A percentile compares a stretch with the other conserved stretches of the same genome.
These are phyloP conservation scores for Alternaria sp. DNA, from an alignment of 2,329 filamentous ascomycete genomes.

Conservation along the genomic window DNA sequence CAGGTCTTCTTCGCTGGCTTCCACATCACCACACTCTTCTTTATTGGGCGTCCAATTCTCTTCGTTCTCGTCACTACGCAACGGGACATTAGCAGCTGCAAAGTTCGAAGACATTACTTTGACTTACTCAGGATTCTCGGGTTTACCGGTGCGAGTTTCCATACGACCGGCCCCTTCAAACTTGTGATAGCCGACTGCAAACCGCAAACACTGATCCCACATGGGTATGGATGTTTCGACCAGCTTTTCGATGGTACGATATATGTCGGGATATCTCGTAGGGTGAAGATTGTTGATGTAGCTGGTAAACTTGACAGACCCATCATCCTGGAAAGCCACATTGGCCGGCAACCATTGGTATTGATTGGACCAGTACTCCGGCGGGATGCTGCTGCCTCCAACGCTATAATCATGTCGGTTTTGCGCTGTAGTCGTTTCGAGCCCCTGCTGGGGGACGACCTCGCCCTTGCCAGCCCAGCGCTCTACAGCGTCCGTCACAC, in stretches of 20 bases:
- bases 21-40: conserved; percentile 1
- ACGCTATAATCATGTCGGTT: conserved; percentile 2
- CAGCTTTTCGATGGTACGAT: conserved; percentile 26
- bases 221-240: conserved; percentile 25
- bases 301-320: conserved; percentile 51
- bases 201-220: conserved; percentile 30
- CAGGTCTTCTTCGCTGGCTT: conserved; percentile 2
- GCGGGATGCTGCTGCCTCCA: conserved; percentile 8
- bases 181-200: not conserved
- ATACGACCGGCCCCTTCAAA: conserved; percentile 16
- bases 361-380: conserved; percentile 25
- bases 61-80: conserved; percentile 19
- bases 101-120: not conserved
- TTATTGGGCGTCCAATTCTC: conserved; percentile 20
- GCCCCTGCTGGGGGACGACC: conserved; percentile 12
- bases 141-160: conserved; percentile 8
- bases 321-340: conserved; percentile 50
- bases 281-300: conserved; percentile 65
- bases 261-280: conserved; percentile 22
- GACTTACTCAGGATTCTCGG: conserved; percentile 1
- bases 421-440: not conserved
- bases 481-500: conserved; percentile 34
- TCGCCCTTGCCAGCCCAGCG: conserved; percentile 41
- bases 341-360: conserved; percentile 61
- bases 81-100: not conserved